Percentiles rank a stretch among this genome's conserved stretches.
phyloP scores from a whole-genome alignment of 75 land plant genomes.

The Chamaecyparis obtusa region DNA sequence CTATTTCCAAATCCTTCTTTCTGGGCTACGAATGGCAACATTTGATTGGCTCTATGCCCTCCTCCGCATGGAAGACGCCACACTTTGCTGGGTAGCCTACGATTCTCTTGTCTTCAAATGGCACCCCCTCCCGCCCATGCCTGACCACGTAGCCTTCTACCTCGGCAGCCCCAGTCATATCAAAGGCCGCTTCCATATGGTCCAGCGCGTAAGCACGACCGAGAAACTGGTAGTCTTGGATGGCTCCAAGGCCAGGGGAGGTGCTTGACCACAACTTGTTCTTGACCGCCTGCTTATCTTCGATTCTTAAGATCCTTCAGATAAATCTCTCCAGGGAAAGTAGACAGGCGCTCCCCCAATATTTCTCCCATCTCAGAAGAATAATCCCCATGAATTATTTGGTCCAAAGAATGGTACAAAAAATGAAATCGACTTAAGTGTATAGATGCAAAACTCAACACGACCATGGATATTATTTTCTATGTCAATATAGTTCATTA shows the following conservation, averaged over 20 bases:
- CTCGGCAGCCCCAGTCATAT: constrained; percentile 10
- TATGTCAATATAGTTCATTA: too few species aligned
- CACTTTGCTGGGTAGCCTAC: constrained; percentile 31
- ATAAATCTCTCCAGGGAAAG: too few species aligned
- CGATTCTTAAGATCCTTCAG: too few species aligned
- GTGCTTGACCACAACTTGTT: constrained; percentile 16
- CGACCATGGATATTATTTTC: too few species aligned
- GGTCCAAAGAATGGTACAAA: too few species aligned
- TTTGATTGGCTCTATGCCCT: constrained; percentile 30
- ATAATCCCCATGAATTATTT: too few species aligned
- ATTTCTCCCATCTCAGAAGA: too few species aligned
- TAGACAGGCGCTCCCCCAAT: too few species aligned
- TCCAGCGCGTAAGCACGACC: constrained; percentile 36
- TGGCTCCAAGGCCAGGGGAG: not conserved
- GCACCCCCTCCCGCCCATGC: constrained; percentile 35
- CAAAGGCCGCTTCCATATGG: constrained; percentile 23
- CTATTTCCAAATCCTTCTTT: constrained; percentile 24
- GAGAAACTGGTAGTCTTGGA: constrained; percentile 32
- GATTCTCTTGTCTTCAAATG: constrained; percentile 27
- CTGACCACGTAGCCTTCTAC: constrained; percentile 15
- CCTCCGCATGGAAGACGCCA: not conserved
- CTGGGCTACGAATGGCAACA: not conserved
- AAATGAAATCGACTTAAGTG: too few species aligned
- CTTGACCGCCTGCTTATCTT: constrained; percentile 32
- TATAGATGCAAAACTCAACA: too few species aligned